Evolutionary conservation across 441 rosid species (phyloP).

Genomic region (Pelargonium fulgidum): DNA sequence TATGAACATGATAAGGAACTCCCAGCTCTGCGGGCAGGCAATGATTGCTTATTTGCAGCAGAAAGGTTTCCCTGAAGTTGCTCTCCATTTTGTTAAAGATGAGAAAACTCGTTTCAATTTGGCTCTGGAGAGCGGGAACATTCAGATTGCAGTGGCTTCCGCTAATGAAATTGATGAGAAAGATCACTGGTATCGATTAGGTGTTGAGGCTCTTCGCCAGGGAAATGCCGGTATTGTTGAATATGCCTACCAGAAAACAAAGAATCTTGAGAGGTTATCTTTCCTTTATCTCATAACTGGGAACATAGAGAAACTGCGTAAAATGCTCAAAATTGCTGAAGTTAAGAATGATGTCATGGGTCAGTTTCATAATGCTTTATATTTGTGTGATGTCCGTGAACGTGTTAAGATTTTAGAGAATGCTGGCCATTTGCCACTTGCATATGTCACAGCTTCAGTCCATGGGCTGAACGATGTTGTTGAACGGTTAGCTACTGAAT

Average conservation of each 20-base stretch:
- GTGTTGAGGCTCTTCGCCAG: conserved; percentile 95
- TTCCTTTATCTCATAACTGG: conserved; percentile 82
- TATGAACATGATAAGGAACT: conserved; percentile 84
- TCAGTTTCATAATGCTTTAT: conserved; percentile 81
- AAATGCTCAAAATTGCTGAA: conserved; percentile 85
- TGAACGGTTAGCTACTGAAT: background rate
- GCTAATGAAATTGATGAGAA: conserved; percentile 89
- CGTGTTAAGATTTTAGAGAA: conserved; percentile 73
- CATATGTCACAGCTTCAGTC: conserved; percentile 40
- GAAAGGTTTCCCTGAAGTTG: conserved; percentile 92
- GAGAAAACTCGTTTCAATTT: conserved; percentile 82
- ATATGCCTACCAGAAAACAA: conserved; percentile 87
- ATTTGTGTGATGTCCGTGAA: conserved; percentile 71
- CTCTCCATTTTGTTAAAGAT: conserved; percentile 86
- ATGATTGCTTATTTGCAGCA: conserved; percentile 90
- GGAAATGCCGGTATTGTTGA: conserved; percentile 85
- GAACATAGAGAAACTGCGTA: conserved; percentile 63
- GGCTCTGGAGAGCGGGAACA: conserved; percentile 89
- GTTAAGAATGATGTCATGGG: conserved; percentile 88
- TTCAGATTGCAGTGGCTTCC: conserved; percentile 82
- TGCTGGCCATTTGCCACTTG: conserved; percentile 71
- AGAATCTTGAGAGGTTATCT: conserved; percentile 83
- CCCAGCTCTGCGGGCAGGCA: conserved; percentile 90
- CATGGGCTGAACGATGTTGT: background rate
- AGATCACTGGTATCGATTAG: conserved; percentile 82